Evolutionary conservation across 495 filamentous ascomycete species (phyloP), one percentile per base, ranked within the genome.

Genomic region (Massariosphaeria phaeospora): DNA sequence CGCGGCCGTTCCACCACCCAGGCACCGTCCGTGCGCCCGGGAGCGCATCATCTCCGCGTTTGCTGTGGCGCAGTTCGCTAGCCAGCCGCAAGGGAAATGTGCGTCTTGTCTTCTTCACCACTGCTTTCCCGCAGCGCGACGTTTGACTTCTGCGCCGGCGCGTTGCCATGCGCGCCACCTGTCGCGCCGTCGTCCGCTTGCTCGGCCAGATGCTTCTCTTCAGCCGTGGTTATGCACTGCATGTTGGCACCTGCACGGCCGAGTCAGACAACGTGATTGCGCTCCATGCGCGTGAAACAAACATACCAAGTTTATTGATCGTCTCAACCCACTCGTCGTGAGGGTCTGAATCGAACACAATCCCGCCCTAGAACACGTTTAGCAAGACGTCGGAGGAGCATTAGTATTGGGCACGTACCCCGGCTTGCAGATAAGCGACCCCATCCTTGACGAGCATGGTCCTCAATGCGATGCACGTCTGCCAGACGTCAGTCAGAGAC

Each of bases 241-340:
- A 94, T 86, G 69, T 63, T 63, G 35, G 61, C 61, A 13, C 55
- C 61, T 63, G 50, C 7, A 48, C 20, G 23, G 29, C 9, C 30
- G 35, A 35, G 43, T 61, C 46, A 61, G 57, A 30, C 31, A 33
- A 21, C 29, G 7, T 13, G 13, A 33, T 33, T 33, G 29, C 29
- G 29, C 29, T 13, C 7, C 29, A 47, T 31, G 26, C 27, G 10
- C 31, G n/a, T 26, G 20, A 29, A 27, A 35, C 9, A 20, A 90
- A 95, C 29, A 86, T 88, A 15, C 85, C 82, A 23, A 96, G 73
- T 76, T 98, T 98, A 72, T 98, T 96, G 72, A 98, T 84, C 36
- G 93, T 98, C 80, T 98, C 93, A 66, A 91, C 75, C 73, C 85
- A 97, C 73, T 97, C 93, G 52, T 98, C 93, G 63, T 91, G 88